phyloP scores from a whole-genome alignment of 1,139 yeast genomes.

The Kurtzmaniella quercitrusa region DNA sequence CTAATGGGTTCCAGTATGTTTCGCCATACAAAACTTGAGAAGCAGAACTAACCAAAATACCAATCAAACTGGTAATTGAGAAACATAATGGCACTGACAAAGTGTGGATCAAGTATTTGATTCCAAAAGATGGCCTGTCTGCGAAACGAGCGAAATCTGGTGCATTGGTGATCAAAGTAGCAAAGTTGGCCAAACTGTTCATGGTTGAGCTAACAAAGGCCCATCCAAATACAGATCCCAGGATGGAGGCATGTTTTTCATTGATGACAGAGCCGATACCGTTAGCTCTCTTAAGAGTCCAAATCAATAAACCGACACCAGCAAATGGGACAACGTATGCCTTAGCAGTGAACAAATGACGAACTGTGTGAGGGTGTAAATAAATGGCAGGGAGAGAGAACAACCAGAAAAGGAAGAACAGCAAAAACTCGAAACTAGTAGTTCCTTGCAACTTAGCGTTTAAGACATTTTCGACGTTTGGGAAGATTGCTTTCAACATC shows the following conservation, averaged over 20 bases:
- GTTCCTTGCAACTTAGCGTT: slow-evolving; percentile 25
- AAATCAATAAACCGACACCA: slow-evolving; percentile 71
- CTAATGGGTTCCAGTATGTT: slow-evolving; percentile 84
- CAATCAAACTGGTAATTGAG: slow-evolving; percentile 78
- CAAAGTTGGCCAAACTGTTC: slow-evolving; percentile 81
- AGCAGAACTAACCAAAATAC: slow-evolving; percentile 83
- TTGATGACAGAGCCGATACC: slow-evolving; percentile 70
- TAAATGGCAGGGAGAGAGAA: slow-evolving; percentile 73
- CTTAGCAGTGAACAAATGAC: slow-evolving; percentile 78
- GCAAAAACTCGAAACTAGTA: slow-evolving; percentile 65
- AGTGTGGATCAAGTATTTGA: slow-evolving; percentile 44
- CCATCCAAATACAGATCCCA: slow-evolving; percentile 73
- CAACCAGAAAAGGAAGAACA: slow-evolving; percentile 77
- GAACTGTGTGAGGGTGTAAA: slow-evolving; percentile 76
- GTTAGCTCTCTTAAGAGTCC: slow-evolving; percentile 75
- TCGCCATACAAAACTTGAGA: slow-evolving; percentile 65
- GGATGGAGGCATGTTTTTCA: slow-evolving; percentile 37
- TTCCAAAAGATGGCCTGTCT: slow-evolving; percentile 37
- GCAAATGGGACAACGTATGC: slow-evolving; percentile 76
- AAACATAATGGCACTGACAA: slow-evolving; percentile 73
- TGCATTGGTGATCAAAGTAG: slow-evolving; percentile 80
- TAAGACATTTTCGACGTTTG: slow-evolving; percentile 45
- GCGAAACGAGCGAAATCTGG: slow-evolving; percentile 91
- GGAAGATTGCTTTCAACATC: slow-evolving; percentile 66
- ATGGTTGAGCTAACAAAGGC: slow-evolving; percentile 74